A percentile compares a stretch with the other conserved stretches of the same genome.
Conservation (phyloP, 176 grass and related monocot genomes). For the Puya raimondii region DNA sequence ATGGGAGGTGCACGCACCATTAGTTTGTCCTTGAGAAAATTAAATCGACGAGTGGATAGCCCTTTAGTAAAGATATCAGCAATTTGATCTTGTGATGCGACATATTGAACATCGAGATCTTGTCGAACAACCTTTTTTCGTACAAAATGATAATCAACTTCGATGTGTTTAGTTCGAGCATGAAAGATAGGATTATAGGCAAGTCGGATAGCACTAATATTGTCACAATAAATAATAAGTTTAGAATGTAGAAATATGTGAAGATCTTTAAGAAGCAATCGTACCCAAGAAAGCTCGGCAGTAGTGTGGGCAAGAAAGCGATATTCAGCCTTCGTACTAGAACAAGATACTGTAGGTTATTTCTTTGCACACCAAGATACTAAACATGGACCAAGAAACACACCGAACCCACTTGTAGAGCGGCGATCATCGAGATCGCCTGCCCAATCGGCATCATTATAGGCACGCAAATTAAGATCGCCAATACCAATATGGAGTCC, state of each 20-base stretch:
- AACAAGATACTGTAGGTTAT: background rate
- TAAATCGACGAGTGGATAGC: no score
- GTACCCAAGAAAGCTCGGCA: background rate
- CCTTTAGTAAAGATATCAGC: no score
- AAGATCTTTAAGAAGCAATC: background rate
- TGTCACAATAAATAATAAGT: background rate
- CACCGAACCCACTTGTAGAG: background rate
- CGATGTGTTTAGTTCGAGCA: background rate
- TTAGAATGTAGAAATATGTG: background rate
- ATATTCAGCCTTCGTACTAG: background rate
- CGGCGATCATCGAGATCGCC: background rate
- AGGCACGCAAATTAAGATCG: background rate
- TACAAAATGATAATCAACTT: background rate
- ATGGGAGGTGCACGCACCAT: no score
- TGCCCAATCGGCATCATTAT: background rate
- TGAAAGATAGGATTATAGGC: background rate
- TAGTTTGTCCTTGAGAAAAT: no score
- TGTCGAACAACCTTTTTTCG: background rate
- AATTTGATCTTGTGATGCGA: background rate
- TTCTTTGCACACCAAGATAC: background rate
- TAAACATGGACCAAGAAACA: background rate
- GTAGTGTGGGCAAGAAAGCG: background rate
- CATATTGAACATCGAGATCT: background rate
- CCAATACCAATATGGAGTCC: no score
- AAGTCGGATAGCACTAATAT: background rate